phyloP scores from a whole-genome alignment of 495 filamentous ascomycete genomes.

The Bathelium albidoporum region DNA sequence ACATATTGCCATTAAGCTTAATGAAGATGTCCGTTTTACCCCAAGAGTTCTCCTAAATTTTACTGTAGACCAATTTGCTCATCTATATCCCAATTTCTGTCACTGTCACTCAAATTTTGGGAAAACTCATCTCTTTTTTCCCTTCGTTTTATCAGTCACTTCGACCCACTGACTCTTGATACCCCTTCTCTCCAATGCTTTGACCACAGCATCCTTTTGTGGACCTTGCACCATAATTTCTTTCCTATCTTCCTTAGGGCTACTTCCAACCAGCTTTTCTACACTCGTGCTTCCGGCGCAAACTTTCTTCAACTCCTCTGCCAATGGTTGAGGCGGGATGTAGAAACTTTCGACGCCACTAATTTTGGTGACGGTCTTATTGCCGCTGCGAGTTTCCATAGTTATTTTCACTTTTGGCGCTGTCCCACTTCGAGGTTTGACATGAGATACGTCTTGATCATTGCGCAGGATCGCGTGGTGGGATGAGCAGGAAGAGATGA shows the following conservation, averaged over 20 bases:
- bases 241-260: constrained; percentile 47
- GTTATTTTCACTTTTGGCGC: constrained; percentile 50
- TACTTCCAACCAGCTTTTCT: constrained; percentile 46
- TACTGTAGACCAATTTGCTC: not conserved
- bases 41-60: too few species aligned
- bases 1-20: not conserved
- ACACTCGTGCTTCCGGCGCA: constrained; percentile 65
- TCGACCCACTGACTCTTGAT: constrained; percentile 54
- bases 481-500: constrained; percentile 42
- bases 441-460: constrained; percentile 30
- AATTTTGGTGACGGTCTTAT: constrained; percentile 58
- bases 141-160: constrained; percentile 60
- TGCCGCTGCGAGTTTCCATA: constrained; percentile 56
- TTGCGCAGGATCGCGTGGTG: constrained; percentile 50
- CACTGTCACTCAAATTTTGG: not conserved
- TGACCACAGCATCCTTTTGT: constrained; percentile 50
- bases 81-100: not conserved
- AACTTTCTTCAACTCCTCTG: constrained; percentile 60
- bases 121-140: constrained; percentile 42
- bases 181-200: constrained; percentile 51
- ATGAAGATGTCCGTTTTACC: not conserved
- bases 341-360: constrained; percentile 53
- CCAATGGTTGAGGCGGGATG: constrained; percentile 49
- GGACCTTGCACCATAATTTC: constrained; percentile 64
- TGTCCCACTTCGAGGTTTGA: constrained; percentile 54